phyloP scores from a whole-genome alignment of 441 rosid genomes.

The Gossypium aridum region DNA sequence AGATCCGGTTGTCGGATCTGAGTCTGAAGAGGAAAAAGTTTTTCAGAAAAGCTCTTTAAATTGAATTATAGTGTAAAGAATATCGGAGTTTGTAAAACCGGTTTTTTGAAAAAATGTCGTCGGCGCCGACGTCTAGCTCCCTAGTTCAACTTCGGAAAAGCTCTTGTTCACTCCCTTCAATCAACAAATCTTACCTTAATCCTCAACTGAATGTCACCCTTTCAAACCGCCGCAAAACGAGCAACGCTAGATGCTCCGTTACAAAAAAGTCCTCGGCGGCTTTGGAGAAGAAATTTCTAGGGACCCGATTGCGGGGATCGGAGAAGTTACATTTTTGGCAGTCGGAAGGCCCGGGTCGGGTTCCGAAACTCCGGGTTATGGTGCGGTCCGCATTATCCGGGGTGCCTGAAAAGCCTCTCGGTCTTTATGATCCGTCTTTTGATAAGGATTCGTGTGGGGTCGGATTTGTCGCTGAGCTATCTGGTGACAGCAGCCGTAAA shows the following conservation, averaged over 20 bases:
- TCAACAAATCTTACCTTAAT: conserved; percentile 17
- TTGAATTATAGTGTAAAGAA: background rate
- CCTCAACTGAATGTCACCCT: conserved; percentile 29
- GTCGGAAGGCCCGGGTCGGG: conserved; percentile 75
- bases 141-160: conserved; percentile 24
- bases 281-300: conserved; percentile 47
- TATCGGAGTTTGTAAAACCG: background rate
- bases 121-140: conserved; percentile 26
- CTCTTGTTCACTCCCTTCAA: conserved; percentile 20
- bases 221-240: conserved; percentile 15
- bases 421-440: conserved; percentile 84
- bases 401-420: conserved; percentile 96
- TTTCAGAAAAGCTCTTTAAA: background rate
- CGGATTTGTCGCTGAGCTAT: conserved; percentile 94
- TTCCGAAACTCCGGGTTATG: conserved; percentile 63
- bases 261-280: conserved; percentile 14
- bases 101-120: conserved; percentile 26
- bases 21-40: background rate
- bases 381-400: conserved; percentile 74
- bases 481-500: conserved; percentile 81
- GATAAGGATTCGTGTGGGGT: conserved; percentile 99
- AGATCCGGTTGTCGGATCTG: background rate
- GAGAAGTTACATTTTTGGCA: conserved; percentile 67
- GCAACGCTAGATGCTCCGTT: conserved; percentile 21
- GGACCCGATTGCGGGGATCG: conserved; percentile 35